Conservation (phyloP, 2,329 filamentous ascomycete species). For the Botryotinia calthae region DNA sequence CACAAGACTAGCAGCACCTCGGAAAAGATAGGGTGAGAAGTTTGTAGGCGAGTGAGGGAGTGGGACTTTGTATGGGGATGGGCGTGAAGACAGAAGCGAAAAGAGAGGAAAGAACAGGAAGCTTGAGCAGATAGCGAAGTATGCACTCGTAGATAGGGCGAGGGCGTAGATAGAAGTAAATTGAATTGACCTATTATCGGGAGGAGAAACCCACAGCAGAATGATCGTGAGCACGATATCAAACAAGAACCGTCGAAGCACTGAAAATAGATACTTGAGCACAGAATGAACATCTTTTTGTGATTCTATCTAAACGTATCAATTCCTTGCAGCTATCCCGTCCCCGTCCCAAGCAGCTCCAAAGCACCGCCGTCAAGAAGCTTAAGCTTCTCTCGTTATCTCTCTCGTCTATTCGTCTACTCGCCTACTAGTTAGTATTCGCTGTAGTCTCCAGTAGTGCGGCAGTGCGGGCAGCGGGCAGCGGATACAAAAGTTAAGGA, state of each 20-base stretch:
- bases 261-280: too few species aligned
- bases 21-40: slow-evolving; percentile 1
- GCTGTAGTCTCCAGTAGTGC: not conserved
- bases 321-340: not conserved
- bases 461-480: not conserved
- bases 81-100: not conserved
- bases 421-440: too few species aligned
- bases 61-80: not conserved
- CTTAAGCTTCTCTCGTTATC: too few species aligned
- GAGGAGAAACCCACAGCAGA: not conserved
- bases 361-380: not conserved
- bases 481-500: not conserved
- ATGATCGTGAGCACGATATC: too few species aligned
- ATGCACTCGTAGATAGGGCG: too few species aligned
- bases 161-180: too few species aligned
- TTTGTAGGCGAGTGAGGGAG: not conserved
- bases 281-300: too few species aligned
- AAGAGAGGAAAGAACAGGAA: not conserved
- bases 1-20: not conserved
- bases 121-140: not conserved
- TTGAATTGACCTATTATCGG: not conserved
- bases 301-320: not conserved
- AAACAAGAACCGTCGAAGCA: too few species aligned
- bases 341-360: too few species aligned
- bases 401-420: not conserved